These are phyloP conservation scores for Pyrrhoderma noxium DNA, from an alignment of 1,284 basidiomycete species.

Conservation along the genomic window DNA sequence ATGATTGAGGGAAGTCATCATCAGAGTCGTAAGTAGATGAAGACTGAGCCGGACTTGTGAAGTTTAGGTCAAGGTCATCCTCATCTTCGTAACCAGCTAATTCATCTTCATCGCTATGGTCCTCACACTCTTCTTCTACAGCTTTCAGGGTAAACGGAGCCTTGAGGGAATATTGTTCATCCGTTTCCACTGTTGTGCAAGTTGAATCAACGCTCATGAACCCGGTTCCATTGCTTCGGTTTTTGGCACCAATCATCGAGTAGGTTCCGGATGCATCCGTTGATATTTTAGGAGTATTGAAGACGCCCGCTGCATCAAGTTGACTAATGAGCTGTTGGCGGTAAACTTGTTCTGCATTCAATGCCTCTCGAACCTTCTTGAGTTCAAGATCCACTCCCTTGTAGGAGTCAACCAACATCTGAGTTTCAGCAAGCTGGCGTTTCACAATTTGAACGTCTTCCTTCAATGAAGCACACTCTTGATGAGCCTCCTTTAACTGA, in stretches of 20 bases:
- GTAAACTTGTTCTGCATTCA: slow-evolving; percentile 8
- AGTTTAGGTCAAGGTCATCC: slow-evolving; percentile 49
- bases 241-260: slow-evolving; percentile 15
- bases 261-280: background rate
- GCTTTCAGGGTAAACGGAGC: slow-evolving; percentile 43
- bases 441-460: slow-evolving; percentile 29
- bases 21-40: slow-evolving; percentile 43
- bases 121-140: slow-evolving; percentile 51
- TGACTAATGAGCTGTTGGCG: slow-evolving; percentile 9
- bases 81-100: slow-evolving; percentile 64
- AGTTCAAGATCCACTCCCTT: slow-evolving; percentile 26
- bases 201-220: slow-evolving; percentile 60
- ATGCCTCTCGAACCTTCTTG: slow-evolving; percentile 8
- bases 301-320: slow-evolving; percentile 13
- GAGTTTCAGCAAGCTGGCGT: slow-evolving; percentile 26
- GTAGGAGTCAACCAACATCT: slow-evolving; percentile 27
- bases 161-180: slow-evolving; percentile 36
- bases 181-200: slow-evolving; percentile 56
- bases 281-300: slow-evolving; percentile 13
- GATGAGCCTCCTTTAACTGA: slow-evolving; percentile 28
- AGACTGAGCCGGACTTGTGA: slow-evolving; percentile 41
- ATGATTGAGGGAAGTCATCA: slow-evolving; percentile 38
- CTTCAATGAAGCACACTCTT: slow-evolving; percentile 28
- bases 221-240: slow-evolving; percentile 37
- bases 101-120: slow-evolving; percentile 43